Evolutionary conservation across 164 flowering plant species (phyloP).

Genomic region (Vitis amurensis): DNA sequence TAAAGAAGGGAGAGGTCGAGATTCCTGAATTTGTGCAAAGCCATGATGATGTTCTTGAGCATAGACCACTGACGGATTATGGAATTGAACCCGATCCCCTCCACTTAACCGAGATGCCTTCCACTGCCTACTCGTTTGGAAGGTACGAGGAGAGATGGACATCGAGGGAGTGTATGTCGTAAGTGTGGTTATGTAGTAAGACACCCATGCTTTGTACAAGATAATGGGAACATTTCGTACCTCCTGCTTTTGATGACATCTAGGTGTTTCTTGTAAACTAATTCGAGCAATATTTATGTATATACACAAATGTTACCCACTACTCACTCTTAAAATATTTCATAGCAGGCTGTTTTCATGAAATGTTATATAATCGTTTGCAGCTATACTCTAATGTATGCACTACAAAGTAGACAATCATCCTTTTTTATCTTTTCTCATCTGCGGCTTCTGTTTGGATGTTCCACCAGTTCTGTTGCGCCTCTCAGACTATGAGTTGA

Average conservation of each 20-base stretch:
- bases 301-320: no score
- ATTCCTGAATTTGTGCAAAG: conserved; percentile 86
- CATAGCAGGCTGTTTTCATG: neutral
- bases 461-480: no score
- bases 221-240: neutral
- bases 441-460: no score
- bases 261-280: neutral
- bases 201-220: conserved; percentile 4
- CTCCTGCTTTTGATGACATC: neutral
- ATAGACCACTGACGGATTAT: conserved; percentile 88
- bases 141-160: conserved; percentile 71
- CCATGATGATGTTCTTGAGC: conserved; percentile 85
- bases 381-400: neutral
- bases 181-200: neutral
- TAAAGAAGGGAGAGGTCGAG: conserved; percentile 77
- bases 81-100: conserved; percentile 89
- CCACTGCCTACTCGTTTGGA: conserved; percentile 46
- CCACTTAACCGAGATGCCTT: conserved; percentile 55
- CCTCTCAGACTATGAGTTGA: no score
- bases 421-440: neutral
- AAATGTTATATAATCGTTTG: neutral
- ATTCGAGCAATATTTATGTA: neutral
- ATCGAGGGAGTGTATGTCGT: conserved; percentile 46
- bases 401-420: neutral
- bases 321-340: no score